A percentile compares a stretch with the other conserved stretches of the same genome.
phyloP scores from a whole-genome alignment of 2,329 filamentous ascomycete species.

The Trichophyton schoenleinii region DNA sequence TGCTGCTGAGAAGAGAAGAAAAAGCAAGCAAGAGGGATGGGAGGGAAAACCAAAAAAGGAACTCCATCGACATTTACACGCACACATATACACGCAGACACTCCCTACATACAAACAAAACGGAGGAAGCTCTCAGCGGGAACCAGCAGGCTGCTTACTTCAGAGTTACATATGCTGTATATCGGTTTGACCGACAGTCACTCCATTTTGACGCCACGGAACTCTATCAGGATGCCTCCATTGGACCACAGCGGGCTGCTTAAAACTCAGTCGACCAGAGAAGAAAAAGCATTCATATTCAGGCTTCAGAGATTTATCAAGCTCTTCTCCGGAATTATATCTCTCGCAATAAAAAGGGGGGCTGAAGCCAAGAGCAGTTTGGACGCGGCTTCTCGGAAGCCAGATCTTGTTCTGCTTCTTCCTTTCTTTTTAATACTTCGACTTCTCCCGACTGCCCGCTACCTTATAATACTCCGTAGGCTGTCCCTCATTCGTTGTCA shows the following conservation, averaged over 20 bases:
- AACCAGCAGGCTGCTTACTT: neutral
- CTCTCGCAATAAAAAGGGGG: conserved; percentile 1
- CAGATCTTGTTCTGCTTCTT: neutral
- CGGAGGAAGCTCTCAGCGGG: neutral
- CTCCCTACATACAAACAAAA: neutral
- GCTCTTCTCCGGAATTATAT: neutral
- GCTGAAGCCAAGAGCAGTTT: neutral
- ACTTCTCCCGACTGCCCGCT: neutral
- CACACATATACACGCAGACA: too few relatives aligned
- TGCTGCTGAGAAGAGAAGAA: neutral
- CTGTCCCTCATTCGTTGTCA: neutral
- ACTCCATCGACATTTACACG: neutral
- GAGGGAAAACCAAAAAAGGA: neutral
- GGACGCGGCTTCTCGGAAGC: neutral
- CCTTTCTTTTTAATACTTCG: neutral
- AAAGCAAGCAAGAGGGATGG: neutral
- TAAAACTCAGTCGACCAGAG: neutral
- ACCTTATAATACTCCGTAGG: neutral
- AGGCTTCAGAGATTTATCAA: neutral
- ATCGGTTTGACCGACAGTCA: neutral
- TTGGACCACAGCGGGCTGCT: conserved; percentile 1
- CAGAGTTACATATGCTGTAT: neutral
- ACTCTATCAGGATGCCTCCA: conserved; percentile 1
- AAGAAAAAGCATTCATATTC: neutral
- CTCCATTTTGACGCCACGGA: neutral